Percentiles rank a stretch among this genome's conserved stretches.
Evolutionary conservation across 768 basidiomycete species (phyloP).

Genomic region (Mycena vulgaris): DNA sequence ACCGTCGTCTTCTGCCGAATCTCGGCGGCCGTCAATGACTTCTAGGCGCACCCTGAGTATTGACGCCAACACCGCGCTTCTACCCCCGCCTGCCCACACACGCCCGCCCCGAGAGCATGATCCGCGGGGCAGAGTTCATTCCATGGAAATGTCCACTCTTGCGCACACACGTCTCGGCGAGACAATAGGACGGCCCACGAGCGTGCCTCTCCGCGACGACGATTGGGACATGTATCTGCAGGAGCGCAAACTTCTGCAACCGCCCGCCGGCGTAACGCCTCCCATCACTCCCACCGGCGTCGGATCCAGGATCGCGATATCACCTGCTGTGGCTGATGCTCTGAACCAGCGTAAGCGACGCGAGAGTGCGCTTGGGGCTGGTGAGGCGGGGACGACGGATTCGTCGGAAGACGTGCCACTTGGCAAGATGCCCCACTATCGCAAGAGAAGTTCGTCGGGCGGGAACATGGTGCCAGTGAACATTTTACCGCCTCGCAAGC

Average conservation of each 20-base stretch:
- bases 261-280: constrained; percentile 84
- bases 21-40: constrained; percentile 75
- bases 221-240: constrained; percentile 92
- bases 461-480: constrained; percentile 56
- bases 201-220: constrained; percentile 80
- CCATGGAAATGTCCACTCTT: constrained; percentile 76
- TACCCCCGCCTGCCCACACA: constrained; percentile 67
- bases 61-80: constrained; percentile 70
- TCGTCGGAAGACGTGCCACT: constrained; percentile 68
- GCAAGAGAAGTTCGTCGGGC: constrained; percentile 47
- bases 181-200: constrained; percentile 78
- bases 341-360: constrained; percentile 78
- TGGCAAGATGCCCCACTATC: constrained; percentile 46
- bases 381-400: constrained; percentile 55
- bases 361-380: constrained; percentile 74
- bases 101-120: constrained; percentile 80
- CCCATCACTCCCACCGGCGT: constrained; percentile 73
- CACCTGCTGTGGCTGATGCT: constrained; percentile 84
- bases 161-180: constrained; percentile 63
- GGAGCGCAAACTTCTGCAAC: constrained; percentile 88
- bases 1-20: constrained; percentile 73
- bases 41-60: constrained; percentile 79
- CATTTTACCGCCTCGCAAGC: constrained; percentile 64
- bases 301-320: constrained; percentile 67
- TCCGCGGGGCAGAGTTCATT: constrained; percentile 78